Conservation (phyloP, 2,329 filamentous ascomycete genomes). For the Colletotrichum neosansevieriae region DNA sequence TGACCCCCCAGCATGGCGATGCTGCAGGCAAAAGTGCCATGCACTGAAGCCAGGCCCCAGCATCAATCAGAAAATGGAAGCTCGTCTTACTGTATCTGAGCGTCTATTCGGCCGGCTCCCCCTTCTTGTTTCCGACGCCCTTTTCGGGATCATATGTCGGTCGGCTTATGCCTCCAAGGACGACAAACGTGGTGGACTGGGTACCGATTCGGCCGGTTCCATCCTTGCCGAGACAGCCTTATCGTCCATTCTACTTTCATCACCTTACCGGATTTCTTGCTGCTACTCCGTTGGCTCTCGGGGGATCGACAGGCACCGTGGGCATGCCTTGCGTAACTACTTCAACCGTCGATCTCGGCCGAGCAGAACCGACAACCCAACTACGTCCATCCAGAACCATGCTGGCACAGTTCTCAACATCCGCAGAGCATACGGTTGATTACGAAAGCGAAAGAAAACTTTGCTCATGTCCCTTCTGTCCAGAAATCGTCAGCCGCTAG, state of each 20-base stretch:
- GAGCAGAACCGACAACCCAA: background rate
- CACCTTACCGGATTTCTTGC: background rate
- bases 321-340: background rate
- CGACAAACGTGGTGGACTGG: background rate
- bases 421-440: background rate
- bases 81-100: background rate
- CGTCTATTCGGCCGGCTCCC: background rate
- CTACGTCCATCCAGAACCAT: background rate
- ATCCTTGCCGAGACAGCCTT: slow-evolving; percentile 20
- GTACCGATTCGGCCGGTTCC: background rate
- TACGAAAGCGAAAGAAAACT: background rate
- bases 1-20: background rate
- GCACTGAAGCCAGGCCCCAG: background rate
- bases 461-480: background rate
- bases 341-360: background rate
- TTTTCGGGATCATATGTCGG: background rate
- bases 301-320: background rate
- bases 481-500: background rate
- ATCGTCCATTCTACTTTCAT: slow-evolving; percentile 12
- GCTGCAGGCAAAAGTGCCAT: background rate
- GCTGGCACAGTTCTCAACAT: background rate
- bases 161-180: too few species aligned
- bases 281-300: background rate
- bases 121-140: slow-evolving; percentile 3
- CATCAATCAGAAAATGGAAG: too few species aligned